Evolutionary conservation across 208 protist species (phyloP).

Genomic region (Acanthamoeba polyphaga): DNA sequence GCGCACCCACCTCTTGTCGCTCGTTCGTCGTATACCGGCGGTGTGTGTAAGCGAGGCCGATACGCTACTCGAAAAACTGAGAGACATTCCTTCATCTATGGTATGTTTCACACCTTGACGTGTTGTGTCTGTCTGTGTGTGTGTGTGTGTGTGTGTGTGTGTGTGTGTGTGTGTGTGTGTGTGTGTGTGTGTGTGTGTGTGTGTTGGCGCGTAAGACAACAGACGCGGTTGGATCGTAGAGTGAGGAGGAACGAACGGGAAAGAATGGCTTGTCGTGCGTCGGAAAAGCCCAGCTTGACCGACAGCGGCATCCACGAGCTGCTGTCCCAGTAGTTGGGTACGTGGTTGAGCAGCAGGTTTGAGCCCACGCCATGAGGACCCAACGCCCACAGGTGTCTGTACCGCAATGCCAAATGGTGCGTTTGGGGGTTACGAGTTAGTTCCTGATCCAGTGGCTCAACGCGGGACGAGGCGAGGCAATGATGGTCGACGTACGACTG

Average conservation of each 20-base stretch:
- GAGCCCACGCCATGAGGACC: conserved; percentile 87
- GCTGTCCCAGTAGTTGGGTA: conserved; percentile 69
- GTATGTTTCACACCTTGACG: background rate
- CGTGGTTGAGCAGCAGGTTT: conserved; percentile 90
- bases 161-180: too few relatives aligned
- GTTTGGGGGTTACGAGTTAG: background rate
- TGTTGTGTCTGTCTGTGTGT: too few relatives aligned
- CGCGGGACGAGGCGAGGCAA: background rate
- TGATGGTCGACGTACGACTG: background rate
- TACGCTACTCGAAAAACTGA: background rate
- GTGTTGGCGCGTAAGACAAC: too few relatives aligned
- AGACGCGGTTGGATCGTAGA: background rate
- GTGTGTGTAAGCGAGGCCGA: background rate
- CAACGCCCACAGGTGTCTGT: conserved; percentile 85
- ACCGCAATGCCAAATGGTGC: background rate
- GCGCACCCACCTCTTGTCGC: background rate
- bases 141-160: too few relatives aligned
- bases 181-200: too few relatives aligned
- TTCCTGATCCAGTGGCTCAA: too few relatives aligned
- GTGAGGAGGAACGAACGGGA: background rate
- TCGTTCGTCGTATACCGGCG: background rate
- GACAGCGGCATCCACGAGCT: conserved; percentile 70
- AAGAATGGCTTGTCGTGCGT: background rate
- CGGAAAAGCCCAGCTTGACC: background rate
- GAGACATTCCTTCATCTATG: background rate